A percentile compares a stretch with the other conserved stretches of the same genome.
These are phyloP conservation scores for Candida piceae DNA, from an alignment of 805 yeast genomes.

Conservation along the genomic window DNA sequence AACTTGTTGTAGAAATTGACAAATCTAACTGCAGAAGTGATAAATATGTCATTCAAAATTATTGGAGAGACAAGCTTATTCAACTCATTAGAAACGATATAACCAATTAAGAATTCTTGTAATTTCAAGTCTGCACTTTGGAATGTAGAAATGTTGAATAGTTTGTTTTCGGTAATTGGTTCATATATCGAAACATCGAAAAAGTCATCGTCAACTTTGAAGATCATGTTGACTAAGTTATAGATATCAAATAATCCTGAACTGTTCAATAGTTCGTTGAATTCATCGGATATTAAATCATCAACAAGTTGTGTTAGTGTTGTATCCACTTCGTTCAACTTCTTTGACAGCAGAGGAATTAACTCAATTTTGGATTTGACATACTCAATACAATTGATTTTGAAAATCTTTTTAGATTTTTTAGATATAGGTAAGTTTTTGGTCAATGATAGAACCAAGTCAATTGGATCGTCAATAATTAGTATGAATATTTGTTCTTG, in stretches of 20 bases:
- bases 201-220: constrained; percentile 53
- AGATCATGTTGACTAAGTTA: constrained; percentile 68
- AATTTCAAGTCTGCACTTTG: constrained; percentile 39
- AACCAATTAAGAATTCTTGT: constrained; percentile 51
- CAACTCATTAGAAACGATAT: constrained; percentile 52
- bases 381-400: constrained; percentile 57
- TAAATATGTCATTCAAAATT: constrained; percentile 50
- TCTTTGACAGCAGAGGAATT: constrained; percentile 33
- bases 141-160: constrained; percentile 43
- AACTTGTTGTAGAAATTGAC: constrained; percentile 43
- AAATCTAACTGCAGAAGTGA: constrained; percentile 44
- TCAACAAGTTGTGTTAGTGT: constrained; percentile 32
- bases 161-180: constrained; percentile 58
- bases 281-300: constrained; percentile 41
- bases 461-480: constrained; percentile 44
- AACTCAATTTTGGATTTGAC: constrained; percentile 51
- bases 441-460: constrained; percentile 26
- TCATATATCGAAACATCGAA: constrained; percentile 60
- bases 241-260: constrained; percentile 55
- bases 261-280: constrained; percentile 41
- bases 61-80: constrained; percentile 60
- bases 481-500: constrained; percentile 34
- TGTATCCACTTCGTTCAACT: constrained; percentile 33
- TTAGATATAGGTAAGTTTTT: constrained; percentile 25
- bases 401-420: constrained; percentile 36